phyloP scores from a whole-genome alignment of 139 green algal genomes.

The Raphidocelis subcapitata region DNA sequence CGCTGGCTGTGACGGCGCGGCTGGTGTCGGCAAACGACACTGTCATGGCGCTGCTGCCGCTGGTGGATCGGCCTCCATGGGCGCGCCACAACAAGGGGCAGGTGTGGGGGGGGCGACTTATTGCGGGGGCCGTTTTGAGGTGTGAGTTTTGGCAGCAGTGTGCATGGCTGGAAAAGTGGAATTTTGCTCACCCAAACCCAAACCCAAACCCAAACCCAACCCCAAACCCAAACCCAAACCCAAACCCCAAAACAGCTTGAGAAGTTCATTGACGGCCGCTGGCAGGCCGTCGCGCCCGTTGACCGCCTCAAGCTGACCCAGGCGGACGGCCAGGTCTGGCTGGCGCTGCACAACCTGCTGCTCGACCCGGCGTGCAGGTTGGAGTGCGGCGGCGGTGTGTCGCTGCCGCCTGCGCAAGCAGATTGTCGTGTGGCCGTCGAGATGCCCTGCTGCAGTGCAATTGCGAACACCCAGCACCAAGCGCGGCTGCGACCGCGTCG shows the following conservation, averaged over 20 bases:
- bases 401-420: no score
- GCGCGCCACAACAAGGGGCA: slow-evolving; percentile 31
- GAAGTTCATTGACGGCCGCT: slow-evolving; percentile 54
- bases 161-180: no score
- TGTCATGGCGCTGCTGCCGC: slow-evolving; percentile 73
- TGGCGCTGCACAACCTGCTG: slow-evolving; percentile 83
- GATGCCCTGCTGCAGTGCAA: no score
- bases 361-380: slow-evolving; percentile 64
- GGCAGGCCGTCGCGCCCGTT: slow-evolving; percentile 51
- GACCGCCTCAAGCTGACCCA: slow-evolving; percentile 72
- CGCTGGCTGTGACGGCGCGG: slow-evolving; percentile 64
- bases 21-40: slow-evolving; percentile 72
- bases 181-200: no score
- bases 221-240: no score
- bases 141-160: no score
- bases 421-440: no score
- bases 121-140: not conserved
- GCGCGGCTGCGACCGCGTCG: no score
- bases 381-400: no score
- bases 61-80: slow-evolving; percentile 81
- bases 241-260: no score
- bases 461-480: no score
- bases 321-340: slow-evolving; percentile 81
- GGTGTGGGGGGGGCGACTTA: slow-evolving; percentile 12
- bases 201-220: no score